Conservation (phyloP, 1,139 yeast genomes). For the Yamadazyma conglobata region DNA sequence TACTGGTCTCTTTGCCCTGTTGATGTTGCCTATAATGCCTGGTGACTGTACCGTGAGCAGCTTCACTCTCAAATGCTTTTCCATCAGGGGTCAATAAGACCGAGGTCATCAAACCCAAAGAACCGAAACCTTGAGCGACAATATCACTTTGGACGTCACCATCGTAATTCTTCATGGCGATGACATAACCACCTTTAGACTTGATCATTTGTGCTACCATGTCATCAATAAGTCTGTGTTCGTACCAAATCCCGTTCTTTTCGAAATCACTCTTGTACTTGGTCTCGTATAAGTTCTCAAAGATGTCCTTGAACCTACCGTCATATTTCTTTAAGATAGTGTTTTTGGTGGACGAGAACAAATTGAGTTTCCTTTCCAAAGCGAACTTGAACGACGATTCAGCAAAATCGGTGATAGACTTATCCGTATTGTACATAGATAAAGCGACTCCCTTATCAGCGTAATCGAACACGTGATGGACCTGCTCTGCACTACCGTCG, state of each 20-base stretch:
- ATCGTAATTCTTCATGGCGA: constrained; percentile 82
- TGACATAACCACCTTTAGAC: constrained; percentile 78
- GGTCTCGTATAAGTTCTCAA: constrained; percentile 60
- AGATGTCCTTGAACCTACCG: constrained; percentile 78
- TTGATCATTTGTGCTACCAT: constrained; percentile 90
- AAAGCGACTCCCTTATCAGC: constrained; percentile 69
- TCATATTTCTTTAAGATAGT: constrained; percentile 80
- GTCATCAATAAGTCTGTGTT: constrained; percentile 80
- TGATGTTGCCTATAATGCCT: constrained; percentile 84
- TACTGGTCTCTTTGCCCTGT: constrained; percentile 79
- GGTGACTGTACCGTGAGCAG: constrained; percentile 86
- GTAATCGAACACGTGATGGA: constrained; percentile 46
- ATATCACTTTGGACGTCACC: constrained; percentile 86
- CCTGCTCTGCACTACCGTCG: constrained; percentile 51
- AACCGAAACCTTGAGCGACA: constrained; percentile 85
- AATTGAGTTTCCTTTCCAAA: constrained; percentile 57
- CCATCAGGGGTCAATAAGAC: constrained; percentile 86
- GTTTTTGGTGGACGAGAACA: constrained; percentile 73
- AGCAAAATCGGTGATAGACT: constrained; percentile 75
- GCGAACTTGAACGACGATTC: constrained; percentile 78
- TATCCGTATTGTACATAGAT: constrained; percentile 82
- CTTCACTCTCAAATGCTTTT: constrained; percentile 77
- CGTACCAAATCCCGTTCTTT: constrained; percentile 68
- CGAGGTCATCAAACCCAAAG: constrained; percentile 81
- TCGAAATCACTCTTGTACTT: constrained; percentile 59